Percentiles rank a stretch among this genome's conserved stretches.
These are phyloP conservation scores for Annulohypoxylon maeteangense DNA, from an alignment of 495 filamentous ascomycete species.

Conservation along the genomic window DNA sequence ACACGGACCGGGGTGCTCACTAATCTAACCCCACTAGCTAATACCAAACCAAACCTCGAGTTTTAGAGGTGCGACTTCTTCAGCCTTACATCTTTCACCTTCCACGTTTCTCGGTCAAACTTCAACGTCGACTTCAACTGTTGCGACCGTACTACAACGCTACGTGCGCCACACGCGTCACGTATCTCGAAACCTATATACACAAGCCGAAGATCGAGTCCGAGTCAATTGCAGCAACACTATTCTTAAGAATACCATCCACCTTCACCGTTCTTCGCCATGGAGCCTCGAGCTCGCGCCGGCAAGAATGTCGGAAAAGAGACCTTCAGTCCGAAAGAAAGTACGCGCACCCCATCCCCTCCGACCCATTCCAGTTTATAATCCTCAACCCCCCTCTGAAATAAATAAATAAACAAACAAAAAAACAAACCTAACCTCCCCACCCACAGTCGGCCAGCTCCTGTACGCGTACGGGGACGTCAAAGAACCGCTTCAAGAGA, in stretches of 20 bases:
- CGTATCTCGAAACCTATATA: neutral
- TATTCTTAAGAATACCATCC: neutral
- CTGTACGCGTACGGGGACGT: constrained; percentile 90
- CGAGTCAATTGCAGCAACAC: neutral
- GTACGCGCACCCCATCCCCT: constrained; percentile 60
- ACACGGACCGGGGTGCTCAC: constrained; percentile 13
- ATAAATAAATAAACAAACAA: neutral
- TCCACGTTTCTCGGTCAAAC: constrained; percentile 1
- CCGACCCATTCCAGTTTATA: neutral
- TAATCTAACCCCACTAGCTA: constrained; percentile 22
- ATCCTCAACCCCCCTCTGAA: constrained; percentile 16
- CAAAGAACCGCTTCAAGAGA: constrained; percentile 76
- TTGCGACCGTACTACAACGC: neutral
- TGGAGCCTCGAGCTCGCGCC: constrained; percentile 80
- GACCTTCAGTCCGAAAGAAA: constrained; percentile 81
- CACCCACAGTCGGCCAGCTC: constrained; percentile 73
- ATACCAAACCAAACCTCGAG: neutral
- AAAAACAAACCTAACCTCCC: constrained; percentile 1
- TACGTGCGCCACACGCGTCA: neutral
- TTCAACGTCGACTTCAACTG: constrained; percentile 5
- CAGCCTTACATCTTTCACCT: constrained; percentile 26
- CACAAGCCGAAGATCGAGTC: neutral
- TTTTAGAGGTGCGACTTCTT: constrained; percentile 4
- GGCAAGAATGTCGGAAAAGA: constrained; percentile 88
- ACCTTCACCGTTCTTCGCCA: constrained; percentile 42